Evolutionary conservation across 1,284 basidiomycete genomes (phyloP), one percentile per base, ranked within the genome.

Genomic region (Pseudozyma sp.): DNA sequence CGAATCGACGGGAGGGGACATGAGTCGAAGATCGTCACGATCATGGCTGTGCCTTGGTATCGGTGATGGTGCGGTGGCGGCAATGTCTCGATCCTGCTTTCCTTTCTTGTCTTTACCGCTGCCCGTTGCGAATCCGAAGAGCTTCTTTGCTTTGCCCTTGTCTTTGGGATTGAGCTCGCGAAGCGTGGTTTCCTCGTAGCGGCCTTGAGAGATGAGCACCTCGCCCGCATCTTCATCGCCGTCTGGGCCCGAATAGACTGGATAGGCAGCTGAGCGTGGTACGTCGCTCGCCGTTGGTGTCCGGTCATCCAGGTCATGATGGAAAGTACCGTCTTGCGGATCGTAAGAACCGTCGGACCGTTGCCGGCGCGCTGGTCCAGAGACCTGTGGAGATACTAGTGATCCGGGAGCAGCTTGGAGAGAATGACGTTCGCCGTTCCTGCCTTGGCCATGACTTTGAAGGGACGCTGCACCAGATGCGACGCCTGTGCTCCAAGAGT

Each of bases 191-290:
- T 73, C 70, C 33, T 73, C 60, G 42, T 73, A 65, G 9, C 61
- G 60, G 3, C 65, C 70, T 17, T 73, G 65, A 3, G 70, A 68
- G 35, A 73, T 64, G 51, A 73, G 56, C 43, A 73, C 70, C 30
- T 73, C 70, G 31, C 56, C 64, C 13, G 30, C 56, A 8, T 60
- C 64, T 14, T 59, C 43, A 13, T 52, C 47, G 30, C 49, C 63
- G 9, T 63, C 45, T n/a, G 42, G 45, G 24, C 57, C 70, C 14
- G 70, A 64, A 40, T 73, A 73, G 53, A 68, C 64, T 1, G 70
- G 70, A 31, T 73, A 73, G 1, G 70, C 64, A 14, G 56, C 46
- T 3, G 59, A 63, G 29, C 48, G 55, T 35, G 30, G 34, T 5
- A 46, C 43, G 16, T 43, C 47, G 51, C 34, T 35, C 7, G 50